A percentile compares a stretch with the other conserved stretches of the same genome.
Conservation (phyloP, 208 protist species). For the Herpetomonas tarakana region DNA sequence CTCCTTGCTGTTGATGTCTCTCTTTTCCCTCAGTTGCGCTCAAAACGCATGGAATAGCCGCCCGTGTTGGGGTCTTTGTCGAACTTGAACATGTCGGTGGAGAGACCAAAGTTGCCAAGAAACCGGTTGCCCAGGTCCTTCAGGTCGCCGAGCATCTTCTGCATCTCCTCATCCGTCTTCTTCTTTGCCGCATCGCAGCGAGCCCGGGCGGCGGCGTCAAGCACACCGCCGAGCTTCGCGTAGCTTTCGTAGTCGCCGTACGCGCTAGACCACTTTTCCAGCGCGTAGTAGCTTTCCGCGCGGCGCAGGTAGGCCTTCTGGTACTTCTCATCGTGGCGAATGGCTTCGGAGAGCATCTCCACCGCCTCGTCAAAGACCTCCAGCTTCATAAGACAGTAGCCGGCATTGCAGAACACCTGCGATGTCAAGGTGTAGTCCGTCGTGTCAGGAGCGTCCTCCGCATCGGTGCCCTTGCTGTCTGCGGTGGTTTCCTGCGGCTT, state of each 20-base stretch:
- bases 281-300: constrained; percentile 85
- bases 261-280: constrained; percentile 82
- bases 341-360: constrained; percentile 71
- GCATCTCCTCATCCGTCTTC: constrained; percentile 91
- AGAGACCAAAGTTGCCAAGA: constrained; percentile 95
- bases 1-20: too few species aligned
- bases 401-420: constrained; percentile 86
- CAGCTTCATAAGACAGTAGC: constrained; percentile 70
- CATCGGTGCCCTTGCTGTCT: neutral
- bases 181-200: constrained; percentile 67
- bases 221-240: constrained; percentile 60
- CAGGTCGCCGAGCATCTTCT: constrained; percentile 94
- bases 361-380: constrained; percentile 73
- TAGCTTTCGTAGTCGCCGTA: constrained; percentile 89
- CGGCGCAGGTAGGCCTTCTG: constrained; percentile 83
- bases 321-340: constrained; percentile 80
- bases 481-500: neutral
- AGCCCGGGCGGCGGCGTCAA: constrained; percentile 33
- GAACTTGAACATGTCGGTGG: constrained; percentile 97
- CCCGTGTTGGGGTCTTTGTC: constrained; percentile 93
- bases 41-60: constrained; percentile 94
- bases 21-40: constrained; percentile 33
- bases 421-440: constrained; percentile 80
- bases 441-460: constrained; percentile 25
- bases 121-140: constrained; percentile 96